Conservation (phyloP, 768 basidiomycete genomes). For the Boletus vinaceobasis region DNA sequence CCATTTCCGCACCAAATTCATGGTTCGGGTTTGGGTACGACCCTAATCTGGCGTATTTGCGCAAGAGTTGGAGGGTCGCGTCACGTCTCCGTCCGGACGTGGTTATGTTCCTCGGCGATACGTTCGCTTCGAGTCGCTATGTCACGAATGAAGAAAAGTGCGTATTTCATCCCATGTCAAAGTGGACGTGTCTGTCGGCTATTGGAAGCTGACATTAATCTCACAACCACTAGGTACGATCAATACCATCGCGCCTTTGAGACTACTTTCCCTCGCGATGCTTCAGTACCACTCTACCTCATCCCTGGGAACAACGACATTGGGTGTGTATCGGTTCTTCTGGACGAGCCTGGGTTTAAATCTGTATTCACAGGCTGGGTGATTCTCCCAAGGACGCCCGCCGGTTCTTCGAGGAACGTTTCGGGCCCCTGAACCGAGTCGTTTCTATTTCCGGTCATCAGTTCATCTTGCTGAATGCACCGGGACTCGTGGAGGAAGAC, state of each 20-base stretch:
- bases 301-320: constrained; percentile 85
- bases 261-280: constrained; percentile 49
- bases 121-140: constrained; percentile 63
- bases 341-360: background rate
- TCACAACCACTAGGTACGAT: constrained; percentile 48
- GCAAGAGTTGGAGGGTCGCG: constrained; percentile 67
- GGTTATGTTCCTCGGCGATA: constrained; percentile 77
- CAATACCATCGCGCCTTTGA: constrained; percentile 59
- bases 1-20: constrained; percentile 29
- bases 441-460: constrained; percentile 66
- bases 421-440: constrained; percentile 66
- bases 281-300: constrained; percentile 45
- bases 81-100: constrained; percentile 55
- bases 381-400: constrained; percentile 54
- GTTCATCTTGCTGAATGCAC: constrained; percentile 69
- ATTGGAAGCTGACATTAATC: background rate
- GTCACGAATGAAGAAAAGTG: constrained; percentile 50
- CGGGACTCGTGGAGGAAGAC: constrained; percentile 81
- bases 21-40: constrained; percentile 46
- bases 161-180: constrained; percentile 39
- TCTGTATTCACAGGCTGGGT: constrained; percentile 45
- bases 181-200: background rate
- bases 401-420: constrained; percentile 53
- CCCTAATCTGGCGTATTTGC: constrained; percentile 55
- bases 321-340: constrained; percentile 40